Conservation (phyloP, 768 basidiomycete genomes). For the Pleurotus djamor region DNA sequence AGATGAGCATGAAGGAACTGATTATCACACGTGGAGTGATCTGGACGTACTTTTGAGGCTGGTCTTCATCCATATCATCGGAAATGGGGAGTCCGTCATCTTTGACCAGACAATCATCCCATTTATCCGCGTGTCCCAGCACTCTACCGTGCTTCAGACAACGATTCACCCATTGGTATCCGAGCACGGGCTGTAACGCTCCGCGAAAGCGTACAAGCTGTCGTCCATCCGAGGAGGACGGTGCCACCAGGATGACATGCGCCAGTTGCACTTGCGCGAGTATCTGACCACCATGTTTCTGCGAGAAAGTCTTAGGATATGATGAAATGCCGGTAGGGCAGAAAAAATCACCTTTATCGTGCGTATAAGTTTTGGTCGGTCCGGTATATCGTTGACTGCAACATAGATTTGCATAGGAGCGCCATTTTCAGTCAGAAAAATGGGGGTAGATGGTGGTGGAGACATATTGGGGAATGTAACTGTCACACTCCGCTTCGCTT, state of each 20-base stretch:
- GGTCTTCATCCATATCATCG: conserved; percentile 17
- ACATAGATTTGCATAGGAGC: conserved; percentile 49
- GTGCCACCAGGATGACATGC: conserved; percentile 58
- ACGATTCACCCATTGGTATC: conserved; percentile 49
- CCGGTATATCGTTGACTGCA: conserved; percentile 49
- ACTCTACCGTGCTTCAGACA: conserved; percentile 41
- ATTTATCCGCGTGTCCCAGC: conserved; percentile 46
- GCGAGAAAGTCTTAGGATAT: conserved; percentile 7
- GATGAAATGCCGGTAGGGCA: not conserved
- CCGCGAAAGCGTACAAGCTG: conserved; percentile 61
- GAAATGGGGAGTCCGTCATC: conserved; percentile 39
- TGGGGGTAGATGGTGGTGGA: not conserved
- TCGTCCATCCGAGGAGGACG: conserved; percentile 46
- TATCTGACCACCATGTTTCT: conserved; percentile 59
- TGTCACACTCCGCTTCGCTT: too few species aligned
- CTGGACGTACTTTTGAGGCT: too few species aligned
- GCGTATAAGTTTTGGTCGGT: conserved; percentile 51
- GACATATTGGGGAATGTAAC: not conserved
- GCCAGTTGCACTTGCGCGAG: conserved; percentile 50
- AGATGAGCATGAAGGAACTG: too few species aligned
- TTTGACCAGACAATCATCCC: conserved; percentile 44
- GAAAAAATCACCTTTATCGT: conserved; percentile 37
- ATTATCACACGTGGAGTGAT: too few species aligned
- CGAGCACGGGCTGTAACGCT: conserved; percentile 47
- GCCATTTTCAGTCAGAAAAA: conserved; percentile 21